Evolutionary conservation across 1,284 basidiomycete species (phyloP).

Genomic region (Sutorius eximius): DNA sequence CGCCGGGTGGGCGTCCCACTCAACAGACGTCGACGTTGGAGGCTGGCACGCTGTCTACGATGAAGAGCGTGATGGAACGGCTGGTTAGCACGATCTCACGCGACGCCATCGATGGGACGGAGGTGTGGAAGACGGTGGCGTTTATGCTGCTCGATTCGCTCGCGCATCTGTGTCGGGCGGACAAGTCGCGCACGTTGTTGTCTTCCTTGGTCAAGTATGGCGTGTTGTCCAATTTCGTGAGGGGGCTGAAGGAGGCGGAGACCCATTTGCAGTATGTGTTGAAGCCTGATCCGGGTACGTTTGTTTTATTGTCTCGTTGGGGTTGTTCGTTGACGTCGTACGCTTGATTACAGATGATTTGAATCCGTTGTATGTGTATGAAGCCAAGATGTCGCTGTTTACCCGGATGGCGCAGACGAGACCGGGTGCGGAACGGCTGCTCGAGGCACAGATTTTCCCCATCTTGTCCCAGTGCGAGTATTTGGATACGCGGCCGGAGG

Average conservation of each 20-base stretch:
- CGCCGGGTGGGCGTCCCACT: constrained; percentile 25
- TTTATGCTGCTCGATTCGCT: constrained; percentile 85
- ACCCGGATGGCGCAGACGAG: constrained; percentile 81
- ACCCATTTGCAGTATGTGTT: constrained; percentile 76
- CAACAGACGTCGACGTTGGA: constrained; percentile 50
- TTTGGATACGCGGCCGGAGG: constrained; percentile 79
- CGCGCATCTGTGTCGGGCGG: constrained; percentile 61
- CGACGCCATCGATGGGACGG: constrained; percentile 91
- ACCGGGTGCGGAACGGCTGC: constrained; percentile 80
- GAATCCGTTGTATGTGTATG: constrained; percentile 93
- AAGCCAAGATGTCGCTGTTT: constrained; percentile 89
- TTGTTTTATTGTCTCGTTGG: neutral
- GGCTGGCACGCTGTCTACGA: constrained; percentile 56
- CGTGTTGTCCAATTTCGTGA: constrained; percentile 81
- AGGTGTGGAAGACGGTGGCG: constrained; percentile 95
- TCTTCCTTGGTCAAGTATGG: constrained; percentile 73
- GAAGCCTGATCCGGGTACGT: constrained; percentile 83
- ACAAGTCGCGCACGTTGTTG: constrained; percentile 61
- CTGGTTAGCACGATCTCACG: constrained; percentile 78
- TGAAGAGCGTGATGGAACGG: constrained; percentile 70
- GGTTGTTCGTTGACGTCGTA: neutral
- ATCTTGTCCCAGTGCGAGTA: constrained; percentile 87
- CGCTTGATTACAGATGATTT: constrained; percentile 64
- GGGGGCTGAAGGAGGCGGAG: constrained; percentile 84
- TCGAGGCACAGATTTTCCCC: constrained; percentile 79